Percentiles rank a stretch among this genome's conserved stretches.
phyloP scores from a whole-genome alignment of 305 asterid genomes.

The Ilex paraguariensis region DNA sequence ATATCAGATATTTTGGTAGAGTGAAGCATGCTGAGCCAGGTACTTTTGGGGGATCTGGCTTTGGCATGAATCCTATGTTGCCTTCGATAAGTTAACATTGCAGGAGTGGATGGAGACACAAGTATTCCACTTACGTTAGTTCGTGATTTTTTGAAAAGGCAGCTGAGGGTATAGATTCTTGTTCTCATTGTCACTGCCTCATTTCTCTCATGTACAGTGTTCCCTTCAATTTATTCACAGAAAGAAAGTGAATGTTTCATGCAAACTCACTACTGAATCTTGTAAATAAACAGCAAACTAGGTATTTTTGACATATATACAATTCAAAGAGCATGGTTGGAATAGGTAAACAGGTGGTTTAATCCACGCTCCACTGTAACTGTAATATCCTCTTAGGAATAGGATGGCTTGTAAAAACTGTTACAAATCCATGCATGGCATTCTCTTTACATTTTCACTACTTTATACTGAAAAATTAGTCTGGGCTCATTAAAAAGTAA shows the following conservation, averaged over 20 bases:
- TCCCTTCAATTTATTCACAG: not conserved
- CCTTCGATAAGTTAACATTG: conserved; percentile 49
- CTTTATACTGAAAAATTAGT: not conserved
- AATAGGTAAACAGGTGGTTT: too few species aligned
- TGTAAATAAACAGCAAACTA: too few species aligned
- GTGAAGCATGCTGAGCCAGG: conserved; percentile 89
- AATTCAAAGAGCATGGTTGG: too few species aligned
- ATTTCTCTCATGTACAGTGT: not conserved
- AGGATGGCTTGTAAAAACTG: too few species aligned
- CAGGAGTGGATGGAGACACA: not conserved
- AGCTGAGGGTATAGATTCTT: not conserved
- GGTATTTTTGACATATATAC: too few species aligned
- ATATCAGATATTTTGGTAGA: conserved; percentile 77
- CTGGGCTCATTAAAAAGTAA: too few species aligned
- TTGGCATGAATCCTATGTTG: conserved; percentile 82
- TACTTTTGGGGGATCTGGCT: conserved; percentile 78
- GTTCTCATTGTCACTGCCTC: not conserved
- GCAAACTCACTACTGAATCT: too few species aligned
- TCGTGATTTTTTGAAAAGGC: not conserved
- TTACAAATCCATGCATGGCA: too few species aligned
- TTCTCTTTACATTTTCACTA: too few species aligned
- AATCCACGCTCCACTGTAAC: too few species aligned
- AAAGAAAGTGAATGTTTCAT: too few species aligned
- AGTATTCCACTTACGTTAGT: not conserved
- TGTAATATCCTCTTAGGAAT: too few species aligned